Conservation (phyloP, 2,329 filamentous ascomycete species). For the Lasiodiplodia sp. region DNA sequence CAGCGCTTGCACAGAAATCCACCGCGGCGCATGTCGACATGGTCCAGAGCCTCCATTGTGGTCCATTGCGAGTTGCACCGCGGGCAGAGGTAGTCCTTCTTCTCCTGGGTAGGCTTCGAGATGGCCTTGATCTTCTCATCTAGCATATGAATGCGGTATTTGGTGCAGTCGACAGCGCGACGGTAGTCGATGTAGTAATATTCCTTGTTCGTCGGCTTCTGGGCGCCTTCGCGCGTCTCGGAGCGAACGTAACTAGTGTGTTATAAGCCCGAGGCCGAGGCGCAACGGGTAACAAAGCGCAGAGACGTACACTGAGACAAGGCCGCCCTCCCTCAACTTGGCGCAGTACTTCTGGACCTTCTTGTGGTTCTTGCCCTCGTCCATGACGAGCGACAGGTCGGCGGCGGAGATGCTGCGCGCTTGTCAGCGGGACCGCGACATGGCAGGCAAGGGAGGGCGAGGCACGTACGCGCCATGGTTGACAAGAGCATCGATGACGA, state of each 20-base stretch:
- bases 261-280: background rate
- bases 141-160: constrained; percentile 88
- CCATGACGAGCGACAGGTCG: constrained; percentile 83
- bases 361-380: constrained; percentile 80
- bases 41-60: constrained; percentile 85
- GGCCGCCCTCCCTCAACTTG: constrained; percentile 82
- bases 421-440: constrained; percentile 28
- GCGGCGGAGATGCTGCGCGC: constrained; percentile 74
- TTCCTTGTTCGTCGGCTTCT: constrained; percentile 82
- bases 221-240: constrained; percentile 81
- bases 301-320: constrained; percentile 75
- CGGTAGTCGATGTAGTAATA: constrained; percentile 99
- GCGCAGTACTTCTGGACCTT: constrained; percentile 90
- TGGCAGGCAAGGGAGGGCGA: constrained; percentile 23
- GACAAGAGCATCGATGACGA: constrained; percentile 81
- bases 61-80: constrained; percentile 88
- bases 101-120: constrained; percentile 78
- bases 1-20: constrained; percentile 87
- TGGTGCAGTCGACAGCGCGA: constrained; percentile 92
- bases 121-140: constrained; percentile 88
- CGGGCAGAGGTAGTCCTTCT: constrained; percentile 88
- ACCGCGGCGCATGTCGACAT: constrained; percentile 64
- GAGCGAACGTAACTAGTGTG: constrained; percentile 69
- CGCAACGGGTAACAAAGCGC: background rate
- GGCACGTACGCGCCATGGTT: constrained; percentile 71